These are phyloP conservation scores for Noccaea caerulescens DNA, from an alignment of 345 rosid genomes.

Conservation along the genomic window DNA sequence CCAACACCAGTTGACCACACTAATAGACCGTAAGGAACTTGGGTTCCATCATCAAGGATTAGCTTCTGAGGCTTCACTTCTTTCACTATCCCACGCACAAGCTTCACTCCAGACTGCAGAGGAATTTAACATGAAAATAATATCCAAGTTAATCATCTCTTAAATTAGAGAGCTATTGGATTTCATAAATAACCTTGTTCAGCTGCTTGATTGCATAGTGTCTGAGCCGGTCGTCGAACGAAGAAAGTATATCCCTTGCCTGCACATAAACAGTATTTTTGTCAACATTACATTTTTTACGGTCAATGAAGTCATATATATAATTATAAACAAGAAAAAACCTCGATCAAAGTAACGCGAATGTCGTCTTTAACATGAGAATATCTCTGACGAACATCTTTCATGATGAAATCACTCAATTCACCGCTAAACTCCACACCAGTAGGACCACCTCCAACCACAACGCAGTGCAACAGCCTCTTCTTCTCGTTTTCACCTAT, in stretches of 20 bases:
- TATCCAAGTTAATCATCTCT: not conserved
- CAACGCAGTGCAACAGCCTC: slow-evolving; percentile 82
- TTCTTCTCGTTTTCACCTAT: slow-evolving; percentile 75
- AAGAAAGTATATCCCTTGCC: slow-evolving; percentile 96
- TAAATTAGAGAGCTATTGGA: not conserved
- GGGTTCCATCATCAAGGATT: slow-evolving; percentile 75
- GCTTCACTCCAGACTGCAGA: slow-evolving; percentile 89
- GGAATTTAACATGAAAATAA: slow-evolving; percentile 24
- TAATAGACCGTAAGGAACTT: slow-evolving; percentile 84
- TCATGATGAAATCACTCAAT: slow-evolving; percentile 91
- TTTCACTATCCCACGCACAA: slow-evolving; percentile 92
- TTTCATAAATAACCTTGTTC: slow-evolving; percentile 59
- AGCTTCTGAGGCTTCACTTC: slow-evolving; percentile 79
- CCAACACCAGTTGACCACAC: slow-evolving; percentile 99
- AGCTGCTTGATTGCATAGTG: slow-evolving; percentile 87
- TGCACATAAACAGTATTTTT: slow-evolving; percentile 28
- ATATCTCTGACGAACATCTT: slow-evolving; percentile 75
- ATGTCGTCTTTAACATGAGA: slow-evolving; percentile 75
- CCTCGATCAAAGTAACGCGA: slow-evolving; percentile 93
- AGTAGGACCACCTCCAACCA: slow-evolving; percentile 96
- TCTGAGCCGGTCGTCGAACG: slow-evolving; percentile 96
- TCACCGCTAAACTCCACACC: slow-evolving; percentile 98
- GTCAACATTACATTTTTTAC: not conserved
- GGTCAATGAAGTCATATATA: no score
- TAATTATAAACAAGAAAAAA: slow-evolving; percentile 31